Evolutionary conservation across 805 yeast species (phyloP).

Genomic region (Candida saitoana): DNA sequence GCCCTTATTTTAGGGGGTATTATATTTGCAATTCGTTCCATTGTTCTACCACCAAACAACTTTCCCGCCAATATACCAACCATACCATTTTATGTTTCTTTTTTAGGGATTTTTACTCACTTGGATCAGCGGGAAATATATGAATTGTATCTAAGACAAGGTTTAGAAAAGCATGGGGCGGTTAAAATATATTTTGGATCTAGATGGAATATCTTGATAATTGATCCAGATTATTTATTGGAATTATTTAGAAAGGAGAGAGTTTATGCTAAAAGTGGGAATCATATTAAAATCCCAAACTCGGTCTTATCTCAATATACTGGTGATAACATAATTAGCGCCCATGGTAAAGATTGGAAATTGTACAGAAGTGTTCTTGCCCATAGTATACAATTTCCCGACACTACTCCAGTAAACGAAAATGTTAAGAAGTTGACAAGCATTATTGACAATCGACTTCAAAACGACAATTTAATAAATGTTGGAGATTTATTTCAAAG

Average conservation of each 20-base stretch:
- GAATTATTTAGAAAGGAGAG: slow-evolving; percentile 48
- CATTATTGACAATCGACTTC: slow-evolving; percentile 16
- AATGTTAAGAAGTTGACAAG: slow-evolving; percentile 35
- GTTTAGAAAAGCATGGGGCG: slow-evolving; percentile 51
- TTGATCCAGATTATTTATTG: slow-evolving; percentile 43
- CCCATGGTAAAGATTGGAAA: slow-evolving; percentile 53
- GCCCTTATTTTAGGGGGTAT: neutral
- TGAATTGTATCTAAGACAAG: slow-evolving; percentile 37
- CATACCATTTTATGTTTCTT: slow-evolving; percentile 56
- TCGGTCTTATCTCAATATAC: slow-evolving; percentile 52
- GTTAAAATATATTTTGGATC: slow-evolving; percentile 59
- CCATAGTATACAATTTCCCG: slow-evolving; percentile 49
- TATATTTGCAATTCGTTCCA: slow-evolving; percentile 1
- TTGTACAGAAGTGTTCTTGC: slow-evolving; percentile 43
- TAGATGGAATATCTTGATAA: slow-evolving; percentile 55
- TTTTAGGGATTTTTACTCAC: slow-evolving; percentile 39
- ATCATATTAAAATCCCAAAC: slow-evolving; percentile 54
- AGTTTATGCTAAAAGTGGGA: slow-evolving; percentile 55
- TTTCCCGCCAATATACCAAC: slow-evolving; percentile 56
- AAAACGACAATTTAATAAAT: slow-evolving; percentile 9
- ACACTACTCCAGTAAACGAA: slow-evolving; percentile 29
- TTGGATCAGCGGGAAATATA: slow-evolving; percentile 50
- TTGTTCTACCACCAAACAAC: slow-evolving; percentile 44
- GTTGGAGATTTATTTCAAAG: slow-evolving; percentile 45
- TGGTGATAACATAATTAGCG: slow-evolving; percentile 59